These are phyloP conservation scores for Cetraspora pellucida DNA, from an alignment of 192 early-diverging fungal species.

Conservation along the genomic window DNA sequence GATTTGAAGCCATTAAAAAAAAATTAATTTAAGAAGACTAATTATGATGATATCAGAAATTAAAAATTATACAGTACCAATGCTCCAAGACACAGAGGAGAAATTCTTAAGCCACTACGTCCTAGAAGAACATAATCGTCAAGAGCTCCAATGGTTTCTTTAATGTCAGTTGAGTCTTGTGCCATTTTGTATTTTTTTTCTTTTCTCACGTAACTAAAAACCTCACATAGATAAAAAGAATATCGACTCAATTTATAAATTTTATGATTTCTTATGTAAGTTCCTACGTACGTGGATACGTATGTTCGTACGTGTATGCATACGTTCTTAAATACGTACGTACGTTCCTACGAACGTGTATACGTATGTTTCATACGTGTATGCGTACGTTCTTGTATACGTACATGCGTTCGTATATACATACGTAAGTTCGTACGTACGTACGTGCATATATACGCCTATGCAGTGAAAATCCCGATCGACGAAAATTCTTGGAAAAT, in stretches of 20 bases:
- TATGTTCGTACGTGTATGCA: no score
- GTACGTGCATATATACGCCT: no score
- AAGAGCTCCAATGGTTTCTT: conserved; percentile 36
- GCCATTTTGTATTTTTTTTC: not conserved
- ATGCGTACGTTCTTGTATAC: no score
- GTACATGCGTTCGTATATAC: no score
- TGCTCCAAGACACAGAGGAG: conserved; percentile 44
- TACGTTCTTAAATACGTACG: no score
- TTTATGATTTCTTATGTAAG: not conserved
- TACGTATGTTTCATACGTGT: no score
- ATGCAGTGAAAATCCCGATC: no score
- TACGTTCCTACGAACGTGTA: no score
- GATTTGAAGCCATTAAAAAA: no score
- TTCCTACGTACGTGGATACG: not conserved
- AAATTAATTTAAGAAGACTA: not conserved
- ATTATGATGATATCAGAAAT: not conserved
- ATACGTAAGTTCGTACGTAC: no score
- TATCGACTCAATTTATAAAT: not conserved
- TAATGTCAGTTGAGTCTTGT: conserved; percentile 14
- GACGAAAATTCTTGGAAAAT: no score
- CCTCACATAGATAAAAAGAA: not conserved
- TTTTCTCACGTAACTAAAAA: no score
- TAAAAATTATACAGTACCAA: conserved; percentile 38
- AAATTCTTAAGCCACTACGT: conserved; percentile 44
- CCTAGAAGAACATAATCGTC: conserved; percentile 44